Percentiles rank a stretch among this genome's conserved stretches.
Evolutionary conservation across 1,139 yeast species (phyloP).

Genomic region (Yamadazyma diospyri): DNA sequence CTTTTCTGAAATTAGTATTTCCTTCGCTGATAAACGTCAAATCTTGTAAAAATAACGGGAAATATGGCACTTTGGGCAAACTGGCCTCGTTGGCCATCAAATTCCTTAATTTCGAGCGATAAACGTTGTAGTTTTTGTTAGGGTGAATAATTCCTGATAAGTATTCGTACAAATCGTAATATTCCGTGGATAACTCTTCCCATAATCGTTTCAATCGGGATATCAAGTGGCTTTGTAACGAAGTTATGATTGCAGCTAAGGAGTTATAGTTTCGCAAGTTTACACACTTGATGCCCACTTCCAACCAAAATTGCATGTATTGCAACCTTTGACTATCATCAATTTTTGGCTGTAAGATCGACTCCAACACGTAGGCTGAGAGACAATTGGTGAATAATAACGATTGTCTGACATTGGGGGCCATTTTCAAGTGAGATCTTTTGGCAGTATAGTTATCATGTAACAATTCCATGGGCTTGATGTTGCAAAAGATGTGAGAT

Average conservation of each 20-base stretch:
- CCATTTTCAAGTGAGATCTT: constrained; percentile 56
- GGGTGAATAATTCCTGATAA: constrained; percentile 76
- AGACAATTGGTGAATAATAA: constrained; percentile 74
- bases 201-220: constrained; percentile 67
- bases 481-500: constrained; percentile 62
- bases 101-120: constrained; percentile 64
- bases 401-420: constrained; percentile 72
- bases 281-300: constrained; percentile 76
- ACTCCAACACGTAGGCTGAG: constrained; percentile 80
- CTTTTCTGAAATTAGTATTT: constrained; percentile 64
- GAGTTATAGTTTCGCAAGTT: constrained; percentile 83
- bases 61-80: constrained; percentile 80
- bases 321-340: constrained; percentile 51
- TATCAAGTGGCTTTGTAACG: constrained; percentile 78
- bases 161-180: constrained; percentile 60
- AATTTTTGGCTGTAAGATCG: constrained; percentile 57
- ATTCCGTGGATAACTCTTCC: constrained; percentile 64
- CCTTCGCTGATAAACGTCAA: constrained; percentile 88
- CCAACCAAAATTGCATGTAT: constrained; percentile 75
- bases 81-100: constrained; percentile 49
- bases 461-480: constrained; percentile 69
- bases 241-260: constrained; percentile 81
- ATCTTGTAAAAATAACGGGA: constrained; percentile 81
- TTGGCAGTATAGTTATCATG: constrained; percentile 70
- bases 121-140: constrained; percentile 74